Percentiles rank a stretch among this genome's conserved stretches.
Conservation (phyloP, 257 asterid genomes). For the Jacaranda copaia region DNA sequence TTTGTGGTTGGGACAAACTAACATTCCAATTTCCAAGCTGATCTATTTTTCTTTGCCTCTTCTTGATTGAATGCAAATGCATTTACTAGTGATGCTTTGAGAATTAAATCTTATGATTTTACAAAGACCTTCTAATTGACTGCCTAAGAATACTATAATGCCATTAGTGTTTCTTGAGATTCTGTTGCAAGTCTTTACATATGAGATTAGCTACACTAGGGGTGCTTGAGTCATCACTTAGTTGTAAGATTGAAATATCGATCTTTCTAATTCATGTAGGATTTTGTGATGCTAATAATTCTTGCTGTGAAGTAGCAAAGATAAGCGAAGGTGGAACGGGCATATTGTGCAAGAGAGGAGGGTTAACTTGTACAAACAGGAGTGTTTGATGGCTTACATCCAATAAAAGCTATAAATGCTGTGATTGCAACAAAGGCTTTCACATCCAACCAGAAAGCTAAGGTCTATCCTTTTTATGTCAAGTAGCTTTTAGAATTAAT, state of each 20-base stretch:
- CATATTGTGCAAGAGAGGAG: too few species aligned
- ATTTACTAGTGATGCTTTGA: not conserved
- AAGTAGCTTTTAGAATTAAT: slow-evolving; percentile 46
- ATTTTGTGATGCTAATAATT: slow-evolving; percentile 42
- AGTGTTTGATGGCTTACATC: slow-evolving; percentile 85
- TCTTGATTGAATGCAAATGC: slow-evolving; percentile 3
- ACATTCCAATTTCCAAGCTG: not conserved
- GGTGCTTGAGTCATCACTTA: not conserved
- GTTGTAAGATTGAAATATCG: not conserved
- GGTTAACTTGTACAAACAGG: too few species aligned
- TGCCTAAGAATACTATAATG: not conserved
- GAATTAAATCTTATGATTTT: not conserved
- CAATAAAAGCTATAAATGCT: slow-evolving; percentile 70
- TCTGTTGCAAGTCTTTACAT: not conserved
- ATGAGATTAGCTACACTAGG: not conserved
- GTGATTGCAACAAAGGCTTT: slow-evolving; percentile 67
- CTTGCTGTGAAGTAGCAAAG: slow-evolving; percentile 65
- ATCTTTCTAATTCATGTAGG: slow-evolving; percentile 41
- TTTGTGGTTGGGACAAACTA: not conserved
- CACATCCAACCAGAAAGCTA: slow-evolving; percentile 33
- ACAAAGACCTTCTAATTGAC: not conserved
- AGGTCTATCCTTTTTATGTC: slow-evolving; percentile 71
- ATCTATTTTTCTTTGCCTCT: slow-evolving; percentile 2
- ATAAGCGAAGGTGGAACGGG: slow-evolving; percentile 56
- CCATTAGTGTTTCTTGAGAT: not conserved